Base-by-base conservation (phyloP, 768 basidiomycete species). In the Tulasnella sp. region DNA sequence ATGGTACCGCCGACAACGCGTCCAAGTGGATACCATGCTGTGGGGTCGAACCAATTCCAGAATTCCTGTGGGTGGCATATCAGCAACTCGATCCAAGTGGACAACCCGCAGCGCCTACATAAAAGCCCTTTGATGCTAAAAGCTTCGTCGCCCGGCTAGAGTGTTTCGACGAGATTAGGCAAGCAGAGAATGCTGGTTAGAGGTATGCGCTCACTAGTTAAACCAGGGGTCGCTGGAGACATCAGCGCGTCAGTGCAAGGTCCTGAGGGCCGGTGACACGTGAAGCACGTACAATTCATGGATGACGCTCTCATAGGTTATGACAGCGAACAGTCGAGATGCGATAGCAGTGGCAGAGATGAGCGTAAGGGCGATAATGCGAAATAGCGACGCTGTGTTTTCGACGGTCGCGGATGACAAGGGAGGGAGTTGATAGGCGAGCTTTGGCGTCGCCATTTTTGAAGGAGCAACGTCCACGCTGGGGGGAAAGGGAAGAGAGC, bases 41-140 rank as follows among this genome's bases (percentile, higher is more conserved):
- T 98, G 31, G 97, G 97, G 87, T 99, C 98, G 85, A 99, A 99
- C 98, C 98, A 99, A 85, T 99, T 99, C 98, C 98, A 99, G 88
- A 99, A 99, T 92, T 94, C 97, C 96, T 98, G 82, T 22, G 78
- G 20, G 48, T 77, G 7, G 46, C 37, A 16, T 28, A 48, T 31
- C 31, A 79, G 5, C 6, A 24, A 4, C n/a, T 7, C 28, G 74
- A 48, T 12, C 31, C n/a, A 0, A 37, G 54, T n/a, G 12, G 75
- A 31, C 1, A 22, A 60, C 22, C 48, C 28, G 20, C 16, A 78
- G 24, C 1, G 88, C 94, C 80, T 82, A 97, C 97, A 89, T 98
- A 97, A 88, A 99, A 99, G 24, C 98, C 98, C 83, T 98, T 89
- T 16, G 94, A 90, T 40, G 96, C 94, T 72, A 99, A 88, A 20